Conservation (phyloP, 805 yeast species). For the Starmerella sirachaensis region DNA sequence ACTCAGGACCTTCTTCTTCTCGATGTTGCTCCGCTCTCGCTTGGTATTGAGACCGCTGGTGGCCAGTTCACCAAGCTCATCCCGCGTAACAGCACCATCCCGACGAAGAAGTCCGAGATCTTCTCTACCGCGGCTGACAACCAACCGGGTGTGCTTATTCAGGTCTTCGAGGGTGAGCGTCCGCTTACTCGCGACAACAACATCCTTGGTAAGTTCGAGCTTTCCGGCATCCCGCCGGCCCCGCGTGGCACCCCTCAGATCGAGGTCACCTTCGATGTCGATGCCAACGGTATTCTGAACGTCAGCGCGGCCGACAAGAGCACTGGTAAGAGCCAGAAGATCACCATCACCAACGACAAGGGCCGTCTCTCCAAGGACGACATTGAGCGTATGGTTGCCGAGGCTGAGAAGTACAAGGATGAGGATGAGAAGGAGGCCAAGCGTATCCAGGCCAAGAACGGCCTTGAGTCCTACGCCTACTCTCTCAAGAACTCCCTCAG, state of each 20-base stretch:
- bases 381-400: constrained; percentile 93
- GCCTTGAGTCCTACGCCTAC: constrained; percentile 89
- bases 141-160: constrained; percentile 97
- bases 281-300: constrained; percentile 94
- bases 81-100: constrained; percentile 96
- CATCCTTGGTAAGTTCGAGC: constrained; percentile 92
- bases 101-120: constrained; percentile 93
- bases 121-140: constrained; percentile 96
- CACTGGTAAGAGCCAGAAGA: constrained; percentile 94
- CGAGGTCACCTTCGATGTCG: constrained; percentile 93
- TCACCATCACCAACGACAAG: constrained; percentile 96
- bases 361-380: constrained; percentile 97
- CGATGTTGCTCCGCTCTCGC: constrained; percentile 94
- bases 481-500: constrained; percentile 72
- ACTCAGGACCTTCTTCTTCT: constrained; percentile 87
- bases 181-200: constrained; percentile 92
- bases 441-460: constrained; percentile 89
- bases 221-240: constrained; percentile 94
- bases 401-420: constrained; percentile 94
- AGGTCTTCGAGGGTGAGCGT: constrained; percentile 97
- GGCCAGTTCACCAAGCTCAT: constrained; percentile 98
- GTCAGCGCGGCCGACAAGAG: constrained; percentile 96
- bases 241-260: constrained; percentile 98
- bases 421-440: constrained; percentile 92
- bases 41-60: constrained; percentile 98